Percentiles rank a stretch among this genome's conserved stretches.
These are phyloP conservation scores for Penicillium sp. DNA, from an alignment of 2,329 filamentous ascomycete species.

Conservation along the genomic window DNA sequence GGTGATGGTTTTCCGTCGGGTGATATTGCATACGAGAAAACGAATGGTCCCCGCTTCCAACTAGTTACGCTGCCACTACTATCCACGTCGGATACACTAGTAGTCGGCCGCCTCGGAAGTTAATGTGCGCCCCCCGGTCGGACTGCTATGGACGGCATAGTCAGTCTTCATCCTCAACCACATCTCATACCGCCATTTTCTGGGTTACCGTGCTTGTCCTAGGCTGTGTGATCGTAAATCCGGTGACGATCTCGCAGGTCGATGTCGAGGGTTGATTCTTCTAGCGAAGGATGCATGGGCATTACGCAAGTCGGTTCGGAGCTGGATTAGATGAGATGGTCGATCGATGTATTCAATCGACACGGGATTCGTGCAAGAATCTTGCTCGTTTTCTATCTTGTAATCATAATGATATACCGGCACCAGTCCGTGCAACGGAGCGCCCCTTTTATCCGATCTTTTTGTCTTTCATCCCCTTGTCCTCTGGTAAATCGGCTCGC, in stretches of 20 bases:
- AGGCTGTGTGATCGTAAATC: conserved; percentile 57
- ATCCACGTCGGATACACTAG: conserved; percentile 57
- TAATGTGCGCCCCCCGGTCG: conserved; percentile 55
- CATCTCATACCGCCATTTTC: conserved; percentile 61
- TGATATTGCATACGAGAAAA: conserved; percentile 57
- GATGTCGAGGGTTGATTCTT: conserved; percentile 43
- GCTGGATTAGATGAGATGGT: neutral
- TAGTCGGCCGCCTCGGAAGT: conserved; percentile 57
- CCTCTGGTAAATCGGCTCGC: too few relatives aligned
- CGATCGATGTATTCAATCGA: too few relatives aligned
- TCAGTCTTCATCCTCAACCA: conserved; percentile 58
- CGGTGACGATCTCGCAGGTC: conserved; percentile 56
- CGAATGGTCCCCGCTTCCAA: conserved; percentile 59
- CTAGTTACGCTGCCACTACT: conserved; percentile 61
- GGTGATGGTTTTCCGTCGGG: conserved; percentile 49
- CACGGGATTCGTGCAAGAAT: too few relatives aligned
- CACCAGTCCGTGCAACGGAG: too few relatives aligned
- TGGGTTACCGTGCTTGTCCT: conserved; percentile 48
- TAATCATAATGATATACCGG: too few relatives aligned
- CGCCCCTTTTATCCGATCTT: too few relatives aligned
- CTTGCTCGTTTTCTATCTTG: too few relatives aligned
- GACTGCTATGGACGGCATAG: conserved; percentile 60
- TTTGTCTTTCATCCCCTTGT: too few relatives aligned
- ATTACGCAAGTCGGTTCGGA: conserved; percentile 8
- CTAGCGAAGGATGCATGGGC: conserved; percentile 19